Percentiles rank a stretch among this genome's conserved stretches.
phyloP scores from a whole-genome alignment of 1,284 basidiomycete genomes.

The Cutaneotrichosporon spelunceum region DNA sequence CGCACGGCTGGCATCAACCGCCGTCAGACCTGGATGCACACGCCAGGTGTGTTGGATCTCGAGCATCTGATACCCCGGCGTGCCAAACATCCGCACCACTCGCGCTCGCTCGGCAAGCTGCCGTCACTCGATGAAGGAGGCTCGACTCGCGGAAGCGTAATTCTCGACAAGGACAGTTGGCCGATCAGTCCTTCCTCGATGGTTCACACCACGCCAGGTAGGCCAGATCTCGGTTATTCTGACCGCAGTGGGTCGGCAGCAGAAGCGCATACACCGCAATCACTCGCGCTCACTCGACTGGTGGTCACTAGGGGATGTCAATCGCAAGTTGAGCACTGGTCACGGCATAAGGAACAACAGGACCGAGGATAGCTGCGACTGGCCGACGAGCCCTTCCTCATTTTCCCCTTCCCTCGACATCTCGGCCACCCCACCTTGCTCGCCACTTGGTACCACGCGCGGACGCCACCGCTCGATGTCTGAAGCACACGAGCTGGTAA shows the following conservation, averaged over 20 bases:
- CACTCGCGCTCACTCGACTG: not conserved
- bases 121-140: too few species aligned
- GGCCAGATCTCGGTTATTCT: not conserved
- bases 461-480: conserved; percentile 9
- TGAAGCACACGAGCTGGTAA: not conserved
- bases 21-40: not conserved
- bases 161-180: too few species aligned
- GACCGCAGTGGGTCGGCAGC: not conserved
- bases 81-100: too few species aligned
- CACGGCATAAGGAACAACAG: not conserved
- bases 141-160: too few species aligned
- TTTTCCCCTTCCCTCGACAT: not conserved
- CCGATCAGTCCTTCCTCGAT: too few species aligned
- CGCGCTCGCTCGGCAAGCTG: too few species aligned
- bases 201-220: not conserved
- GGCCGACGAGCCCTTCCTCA: not conserved
- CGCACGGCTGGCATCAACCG: not conserved
- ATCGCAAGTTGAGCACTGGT: not conserved
- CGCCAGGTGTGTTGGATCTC: too few species aligned
- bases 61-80: not conserved
- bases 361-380: not conserved
- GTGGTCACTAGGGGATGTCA: not conserved
- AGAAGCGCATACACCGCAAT: not conserved
- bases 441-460: not conserved
- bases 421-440: not conserved